Base-by-base conservation (phyloP, 257 asterid genomes). In the Marsdenia floribunda region DNA sequence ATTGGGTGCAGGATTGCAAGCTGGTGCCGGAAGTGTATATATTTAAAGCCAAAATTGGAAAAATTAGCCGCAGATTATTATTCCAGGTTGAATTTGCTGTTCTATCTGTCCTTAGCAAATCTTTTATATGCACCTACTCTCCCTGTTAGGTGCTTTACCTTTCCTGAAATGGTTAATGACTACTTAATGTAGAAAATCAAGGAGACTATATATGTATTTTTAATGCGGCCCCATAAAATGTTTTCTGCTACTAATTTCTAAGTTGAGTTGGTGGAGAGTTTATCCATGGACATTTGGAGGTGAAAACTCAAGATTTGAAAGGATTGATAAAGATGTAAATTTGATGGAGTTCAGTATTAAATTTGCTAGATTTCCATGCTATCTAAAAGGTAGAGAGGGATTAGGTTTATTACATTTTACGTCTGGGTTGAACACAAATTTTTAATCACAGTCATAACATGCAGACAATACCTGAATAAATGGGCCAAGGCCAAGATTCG, bases 1-100 rank as follows among this genome's bases (percentile, higher is more conserved):
- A 67, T 54, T 68, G 61, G 37, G 40, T 88, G 83, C 87, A 92
- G 98, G 98, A 88, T 82, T 90, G 97, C 98, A 74, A 88, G 73
- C 80, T 92, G 98, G 98, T 94, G 98, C 90, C 83, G 98, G 85
- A 94, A 94, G 80, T 94, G 97, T 78, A 90, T 94, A 88, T 94
- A 88, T 83, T 83, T 92, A 83, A 92, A 94, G 82, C 98, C 97
- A 58, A 94, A 94, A 74, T 84, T 94, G 86, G 96, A 88, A 87
- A 94, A 89, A 63, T 78, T 92, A 83, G 96, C 99, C 13, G 97
- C 99, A 6, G 96, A 89, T 68, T 92, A 90, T 84, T 78, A 86
- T 80, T 93, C 97, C 74, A 92, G 98, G 98, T 93, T 26, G 46
- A 89, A 57, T 74, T 47, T n/a, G 6, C 68, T 61, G 22, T 0